phyloP scores from a whole-genome alignment of 2,329 filamentous ascomycete species.

The Hypoxylon sp. region DNA sequence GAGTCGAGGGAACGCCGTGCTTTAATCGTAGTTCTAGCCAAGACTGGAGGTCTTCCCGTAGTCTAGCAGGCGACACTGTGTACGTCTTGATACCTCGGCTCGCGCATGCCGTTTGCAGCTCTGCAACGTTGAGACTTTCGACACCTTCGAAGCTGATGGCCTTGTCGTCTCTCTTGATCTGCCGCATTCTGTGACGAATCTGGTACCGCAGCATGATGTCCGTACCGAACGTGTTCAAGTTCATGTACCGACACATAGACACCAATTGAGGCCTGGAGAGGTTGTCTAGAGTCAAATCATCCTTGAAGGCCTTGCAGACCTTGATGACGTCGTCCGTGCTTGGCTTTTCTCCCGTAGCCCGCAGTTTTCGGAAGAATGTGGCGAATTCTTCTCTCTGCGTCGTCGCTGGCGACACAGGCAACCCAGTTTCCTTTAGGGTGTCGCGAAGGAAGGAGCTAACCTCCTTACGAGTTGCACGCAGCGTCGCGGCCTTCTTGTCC shows the following conservation, averaged over 20 bases:
- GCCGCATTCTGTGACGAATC: slow-evolving; percentile 95
- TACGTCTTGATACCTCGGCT: slow-evolving; percentile 93
- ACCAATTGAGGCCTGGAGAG: slow-evolving; percentile 94
- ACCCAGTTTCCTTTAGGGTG: slow-evolving; percentile 91
- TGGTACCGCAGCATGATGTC: slow-evolving; percentile 98
- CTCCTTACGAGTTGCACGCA: slow-evolving; percentile 90
- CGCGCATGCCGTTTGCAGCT: slow-evolving; percentile 91
- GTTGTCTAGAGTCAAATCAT: slow-evolving; percentile 97
- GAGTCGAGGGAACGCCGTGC: slow-evolving; percentile 94
- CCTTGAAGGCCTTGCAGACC: slow-evolving; percentile 98
- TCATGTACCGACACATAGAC: slow-evolving; percentile 98
- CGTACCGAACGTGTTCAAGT: slow-evolving; percentile 95
- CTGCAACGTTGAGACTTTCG: slow-evolving; percentile 89
- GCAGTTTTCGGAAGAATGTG: slow-evolving; percentile 96
- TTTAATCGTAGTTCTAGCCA: slow-evolving; percentile 95
- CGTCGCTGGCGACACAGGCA: slow-evolving; percentile 85
- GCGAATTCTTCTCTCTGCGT: slow-evolving; percentile 94
- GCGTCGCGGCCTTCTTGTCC: slow-evolving; percentile 84
- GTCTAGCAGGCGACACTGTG: slow-evolving; percentile 86
- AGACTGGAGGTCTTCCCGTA: slow-evolving; percentile 89
- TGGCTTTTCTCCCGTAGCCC: slow-evolving; percentile 89
- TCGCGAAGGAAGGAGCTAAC: slow-evolving; percentile 90
- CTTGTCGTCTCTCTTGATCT: slow-evolving; percentile 98
- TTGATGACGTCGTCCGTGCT: slow-evolving; percentile 94
- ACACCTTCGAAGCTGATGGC: slow-evolving; percentile 95